phyloP scores from a whole-genome alignment of 2,329 filamentous ascomycete species.

The Pseudogymnoascus sp. region DNA sequence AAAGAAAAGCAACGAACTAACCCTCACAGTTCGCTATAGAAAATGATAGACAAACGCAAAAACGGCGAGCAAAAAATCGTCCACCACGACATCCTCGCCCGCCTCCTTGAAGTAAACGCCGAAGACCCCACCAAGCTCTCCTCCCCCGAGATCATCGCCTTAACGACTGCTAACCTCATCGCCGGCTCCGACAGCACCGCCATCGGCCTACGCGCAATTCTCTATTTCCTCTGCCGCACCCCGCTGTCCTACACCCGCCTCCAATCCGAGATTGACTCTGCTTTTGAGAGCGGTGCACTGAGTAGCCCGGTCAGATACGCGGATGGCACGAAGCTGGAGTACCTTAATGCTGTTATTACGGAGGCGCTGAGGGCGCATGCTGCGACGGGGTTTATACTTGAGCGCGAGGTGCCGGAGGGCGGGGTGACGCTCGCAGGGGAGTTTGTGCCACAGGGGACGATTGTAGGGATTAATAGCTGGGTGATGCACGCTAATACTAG shows the following conservation, averaged over 20 bases:
- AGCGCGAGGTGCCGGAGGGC: constrained; percentile 33
- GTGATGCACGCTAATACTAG: constrained; percentile 28
- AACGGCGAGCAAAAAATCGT: neutral
- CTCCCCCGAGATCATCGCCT: neutral
- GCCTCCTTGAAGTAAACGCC: constrained; percentile 18
- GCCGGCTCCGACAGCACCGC: constrained; percentile 37
- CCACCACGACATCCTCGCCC: constrained; percentile 15
- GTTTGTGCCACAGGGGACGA: constrained; percentile 25
- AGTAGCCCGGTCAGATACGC: constrained; percentile 20
- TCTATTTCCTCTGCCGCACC: constrained; percentile 35
- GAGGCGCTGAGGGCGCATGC: constrained; percentile 40
- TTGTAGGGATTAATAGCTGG: constrained; percentile 33
- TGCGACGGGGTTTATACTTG: constrained; percentile 34
- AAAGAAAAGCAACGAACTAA: constrained; percentile 12
- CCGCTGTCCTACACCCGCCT: constrained; percentile 19
- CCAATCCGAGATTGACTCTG: constrained; percentile 19
- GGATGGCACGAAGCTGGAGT: constrained; percentile 29
- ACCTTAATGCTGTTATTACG: constrained; percentile 41
- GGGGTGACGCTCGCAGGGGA: constrained; percentile 21
- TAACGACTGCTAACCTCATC: constrained; percentile 1
- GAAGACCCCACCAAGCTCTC: neutral
- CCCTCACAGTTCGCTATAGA: neutral
- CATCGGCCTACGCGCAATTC: constrained; percentile 35
- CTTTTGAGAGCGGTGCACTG: constrained; percentile 28
- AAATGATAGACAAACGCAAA: constrained; percentile 4